Base-by-base conservation (phyloP, 352 stramenopile species). In the Phytopythium delawarense region DNA sequence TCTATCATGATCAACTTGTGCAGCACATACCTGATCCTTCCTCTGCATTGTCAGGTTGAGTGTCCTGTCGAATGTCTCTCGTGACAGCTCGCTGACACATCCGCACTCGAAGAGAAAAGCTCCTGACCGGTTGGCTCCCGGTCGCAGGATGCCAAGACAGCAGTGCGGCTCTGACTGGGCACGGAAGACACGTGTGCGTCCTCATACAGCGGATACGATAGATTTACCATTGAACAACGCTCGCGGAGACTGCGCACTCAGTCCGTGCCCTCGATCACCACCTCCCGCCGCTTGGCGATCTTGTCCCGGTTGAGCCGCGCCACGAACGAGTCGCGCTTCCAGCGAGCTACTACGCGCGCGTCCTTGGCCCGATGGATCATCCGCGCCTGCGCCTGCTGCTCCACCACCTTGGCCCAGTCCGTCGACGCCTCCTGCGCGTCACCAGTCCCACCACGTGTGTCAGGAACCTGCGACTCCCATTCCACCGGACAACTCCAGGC, bases 291-390 rank as follows among this genome's bases (percentile, higher is more conserved):
- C 63, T 79, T 67, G 28, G 89, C 75, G 59, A 82, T 62, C 69
- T 96, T 96, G 51, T 88, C 81, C 9, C 87, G 72, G 55, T 96
- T 96, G 18, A 92, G 64, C 44, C 84, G 74, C 57, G 80, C 80
- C 20, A 96, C 83, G 58, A 96, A 96, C 28, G 87, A 94, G 60
- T 92, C 70, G 20, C 61, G 70, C 59, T 94, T 93, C 87, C 87
- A 96, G 21, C 79, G 69, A 32, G 65, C 58, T 7, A 79, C 23
- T 32, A 94, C 64, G 16, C 69, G 61, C 12, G 64, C 66, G 6
- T 89, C 76, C 42, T 78, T 78, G 6, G 84, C 87, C 12, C 75
- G 68, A 35, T 85, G 65, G 21, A 93, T 77, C 50, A 91, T 69
- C 35, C 73, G 70, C 18, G 65, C 62, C 49, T 88, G 76, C 32